Conservation (phyloP, 108 stramenopile genomes). For the Stephanodiscus minutulus region DNA sequence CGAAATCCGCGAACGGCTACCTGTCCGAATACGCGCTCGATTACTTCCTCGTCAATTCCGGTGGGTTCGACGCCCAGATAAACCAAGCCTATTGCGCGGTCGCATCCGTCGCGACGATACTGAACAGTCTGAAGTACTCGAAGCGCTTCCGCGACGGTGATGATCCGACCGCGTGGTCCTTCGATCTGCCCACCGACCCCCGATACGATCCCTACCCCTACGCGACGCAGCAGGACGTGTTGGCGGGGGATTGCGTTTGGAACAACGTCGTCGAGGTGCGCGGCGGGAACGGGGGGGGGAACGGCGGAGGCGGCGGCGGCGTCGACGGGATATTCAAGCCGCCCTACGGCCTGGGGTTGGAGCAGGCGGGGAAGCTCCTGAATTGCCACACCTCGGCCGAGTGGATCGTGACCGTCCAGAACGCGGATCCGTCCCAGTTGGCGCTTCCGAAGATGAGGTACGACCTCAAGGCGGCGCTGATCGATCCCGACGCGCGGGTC, state of each 20-base stretch:
- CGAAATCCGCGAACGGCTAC: conserved; percentile 23
- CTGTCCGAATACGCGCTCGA: conserved; percentile 53
- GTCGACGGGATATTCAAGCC: conserved; percentile 54
- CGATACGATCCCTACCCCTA: conserved; percentile 74
- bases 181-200: conserved; percentile 69
- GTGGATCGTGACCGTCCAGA: conserved; percentile 38
- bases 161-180: conserved; percentile 23
- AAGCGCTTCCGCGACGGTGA: conserved; percentile 39
- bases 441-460: conserved; percentile 49
- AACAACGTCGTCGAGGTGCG: conserved; percentile 47
- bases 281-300: conserved; percentile 7
- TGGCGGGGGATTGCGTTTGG: conserved; percentile 52
- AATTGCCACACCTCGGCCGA: conserved; percentile 59
- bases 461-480: conserved; percentile 58
- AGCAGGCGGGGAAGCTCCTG: conserved; percentile 54
- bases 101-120: conserved; percentile 62
- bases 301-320: neutral
- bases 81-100: conserved; percentile 87
- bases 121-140: conserved; percentile 70
- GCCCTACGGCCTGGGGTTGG: conserved; percentile 65
- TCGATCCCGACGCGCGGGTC: conserved; percentile 59
- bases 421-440: conserved; percentile 42
- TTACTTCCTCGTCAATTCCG: conserved; percentile 65
- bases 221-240: conserved; percentile 70
- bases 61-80: conserved; percentile 83